Base-by-base conservation (phyloP, 2,329 filamentous ascomycete species). In the Exophiala sp. region DNA sequence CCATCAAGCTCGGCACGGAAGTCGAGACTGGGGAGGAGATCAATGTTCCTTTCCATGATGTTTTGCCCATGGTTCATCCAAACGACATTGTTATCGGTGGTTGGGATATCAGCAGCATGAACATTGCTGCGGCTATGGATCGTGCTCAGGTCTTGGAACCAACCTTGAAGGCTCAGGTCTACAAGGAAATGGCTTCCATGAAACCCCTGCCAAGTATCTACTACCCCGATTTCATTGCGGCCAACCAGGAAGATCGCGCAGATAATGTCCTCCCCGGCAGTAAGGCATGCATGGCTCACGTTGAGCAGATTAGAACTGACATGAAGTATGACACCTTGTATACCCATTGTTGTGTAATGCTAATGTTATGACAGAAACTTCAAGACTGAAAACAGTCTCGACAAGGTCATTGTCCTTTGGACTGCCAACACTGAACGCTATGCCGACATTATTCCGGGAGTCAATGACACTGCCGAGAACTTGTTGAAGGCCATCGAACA, bases 371-470 rank as follows among this genome's bases (percentile, higher is more conserved):
- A 29, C 33, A 87, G 88, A 62, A 84, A 95, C 61, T 99, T 99
- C 84, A 97, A 97, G 81, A 76, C 84, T 59, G 76, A 81, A 66
- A 89, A 97, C 70, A 77, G 73, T 55, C 84, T 99, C 33, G 92
- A 97, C 79, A 96, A 95, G 79, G 87, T 99, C 69, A 90, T 99
- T 68, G 86, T 99, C 58, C 88, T 94, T 74, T 99, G 94, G 94
- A 97, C 94, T 55, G 94, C 94, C 74, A 99, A 99, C 80, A 99
- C 94, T 10, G 94, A 99, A 78, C 90, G 94, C 61, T 99, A 91
- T 68, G 89, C 94, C 63, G 90, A 96, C 62, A 80, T 97, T 63
- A 72, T 96, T 49, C 76, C 84, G 16, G 92, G 92, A 60, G 85
- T 99, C 74, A 97, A 99, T 71, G 94, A 99, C 76, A 97, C 92